phyloP scores from a whole-genome alignment of 768 basidiomycete genomes.

The Chalciporus piperatus region DNA sequence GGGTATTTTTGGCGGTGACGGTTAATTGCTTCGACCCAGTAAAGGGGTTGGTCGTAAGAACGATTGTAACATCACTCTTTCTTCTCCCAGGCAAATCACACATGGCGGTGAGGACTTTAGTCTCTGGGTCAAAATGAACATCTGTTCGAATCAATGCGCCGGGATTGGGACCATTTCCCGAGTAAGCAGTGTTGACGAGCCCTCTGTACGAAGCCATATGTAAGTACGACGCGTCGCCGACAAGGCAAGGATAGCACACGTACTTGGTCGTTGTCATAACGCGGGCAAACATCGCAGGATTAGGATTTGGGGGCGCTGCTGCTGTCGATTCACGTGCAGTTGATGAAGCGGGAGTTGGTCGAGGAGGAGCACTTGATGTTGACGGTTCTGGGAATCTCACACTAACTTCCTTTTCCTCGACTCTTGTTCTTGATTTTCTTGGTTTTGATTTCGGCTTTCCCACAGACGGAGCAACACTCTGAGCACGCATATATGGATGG shows the following conservation, averaged over 20 bases:
- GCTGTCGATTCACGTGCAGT: neutral
- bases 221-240: slow-evolving; percentile 6
- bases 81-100: slow-evolving; percentile 71
- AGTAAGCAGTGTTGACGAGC: slow-evolving; percentile 26
- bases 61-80: slow-evolving; percentile 54
- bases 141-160: slow-evolving; percentile 56
- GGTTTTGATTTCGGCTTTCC: slow-evolving; percentile 21
- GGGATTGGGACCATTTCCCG: slow-evolving; percentile 26
- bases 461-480: slow-evolving; percentile 23
- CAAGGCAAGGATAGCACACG: slow-evolving; percentile 9
- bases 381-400: slow-evolving; percentile 30
- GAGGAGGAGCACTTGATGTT: slow-evolving; percentile 6
- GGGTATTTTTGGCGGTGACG: slow-evolving; percentile 45
- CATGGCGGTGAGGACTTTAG: slow-evolving; percentile 52
- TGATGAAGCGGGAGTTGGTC: slow-evolving; percentile 12
- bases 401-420: slow-evolving; percentile 23
- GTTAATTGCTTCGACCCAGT: slow-evolving; percentile 62
- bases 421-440: slow-evolving; percentile 14
- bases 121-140: slow-evolving; percentile 52
- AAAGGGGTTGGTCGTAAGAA: slow-evolving; percentile 57
- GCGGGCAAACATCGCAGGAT: slow-evolving; percentile 1
- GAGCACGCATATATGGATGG: slow-evolving; percentile 32
- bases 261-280: slow-evolving; percentile 18
- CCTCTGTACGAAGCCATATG: slow-evolving; percentile 12
- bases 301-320: neutral